Evolutionary conservation across 257 asterid genomes (phyloP), one percentile per base, ranked within the genome.

Genomic region (Capsicum rhomboideum): DNA sequence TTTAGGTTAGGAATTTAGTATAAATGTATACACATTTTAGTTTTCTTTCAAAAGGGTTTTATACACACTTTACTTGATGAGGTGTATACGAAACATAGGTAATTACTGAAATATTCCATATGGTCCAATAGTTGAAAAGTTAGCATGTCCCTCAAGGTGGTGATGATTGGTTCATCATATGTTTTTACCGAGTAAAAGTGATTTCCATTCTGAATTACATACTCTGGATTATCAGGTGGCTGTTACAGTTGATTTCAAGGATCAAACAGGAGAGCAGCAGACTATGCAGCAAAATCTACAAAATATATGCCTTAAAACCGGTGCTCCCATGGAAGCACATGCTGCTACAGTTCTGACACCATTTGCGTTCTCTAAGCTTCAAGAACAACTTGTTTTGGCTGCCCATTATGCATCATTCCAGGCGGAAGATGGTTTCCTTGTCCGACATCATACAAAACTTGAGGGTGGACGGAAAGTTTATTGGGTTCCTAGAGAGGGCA

Each of bases 281-380:
- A 95, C 97, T 2, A 97, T 95, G 99, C 99, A 97, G 87, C 98
- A 97, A 85, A 97, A 97, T 82, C 91, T 96, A 49, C 99, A 95
- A 85, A 96, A 95, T 89, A 91, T 97, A 20, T 92, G 93, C 93
- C 90, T 97, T 55, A 97, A 95, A 92, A 97, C 99, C 3, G 98
- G 98, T 50, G 97, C 98, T 3, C 98, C 99, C n/a, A 97, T 95
- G 99, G 98, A 97, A 88, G 95, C 99, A 34, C 98, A 95, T 20
- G 98, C 98, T 4, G 97, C 99, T 52, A 82, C 97, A 4, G 91
- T 97, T 80, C 93, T 97, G 23, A 97, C 98, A 12, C 99, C 98
- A 8, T 93, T 88, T 18, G 98, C 99, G 11, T 96, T 96, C 84
- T 90, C 98, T 6, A 96, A 90, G 91, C 97, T 96, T 88, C 99